A percentile compares a stretch with the other conserved stretches of the same genome.
These are phyloP conservation scores for Ceratocystis destructans DNA, from an alignment of 2,329 filamentous ascomycete species.

Conservation along the genomic window DNA sequence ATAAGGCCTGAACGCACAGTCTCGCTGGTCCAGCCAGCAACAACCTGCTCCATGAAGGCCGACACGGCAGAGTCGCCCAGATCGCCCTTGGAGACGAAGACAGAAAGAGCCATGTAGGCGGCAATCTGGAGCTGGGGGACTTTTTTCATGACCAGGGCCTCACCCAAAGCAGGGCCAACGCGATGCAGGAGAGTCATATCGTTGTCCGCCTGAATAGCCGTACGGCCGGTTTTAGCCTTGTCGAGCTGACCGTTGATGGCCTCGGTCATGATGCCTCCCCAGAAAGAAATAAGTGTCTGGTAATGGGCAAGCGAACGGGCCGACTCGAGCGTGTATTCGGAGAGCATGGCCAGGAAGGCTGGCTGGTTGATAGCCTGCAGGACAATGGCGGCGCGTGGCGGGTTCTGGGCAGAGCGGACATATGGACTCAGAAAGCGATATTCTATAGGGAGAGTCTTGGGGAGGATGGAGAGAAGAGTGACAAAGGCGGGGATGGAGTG, in stretches of 20 bases:
- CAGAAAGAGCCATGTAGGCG: slow-evolving; percentile 79
- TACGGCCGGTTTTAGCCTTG: slow-evolving; percentile 58
- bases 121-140: slow-evolving; percentile 69
- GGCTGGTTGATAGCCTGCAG: slow-evolving; percentile 69
- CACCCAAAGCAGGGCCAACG: slow-evolving; percentile 56
- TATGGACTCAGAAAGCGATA: slow-evolving; percentile 83
- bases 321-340: slow-evolving; percentile 62
- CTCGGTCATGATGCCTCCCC: slow-evolving; percentile 79
- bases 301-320: slow-evolving; percentile 61
- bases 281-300: slow-evolving; percentile 69
- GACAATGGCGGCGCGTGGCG: slow-evolving; percentile 68
- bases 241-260: slow-evolving; percentile 73
- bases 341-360: slow-evolving; percentile 61
- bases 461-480: slow-evolving; percentile 75
- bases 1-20: slow-evolving; percentile 61
- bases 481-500: slow-evolving; percentile 75
- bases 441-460: slow-evolving; percentile 55
- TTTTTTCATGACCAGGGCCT: slow-evolving; percentile 61
- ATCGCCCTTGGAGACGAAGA: slow-evolving; percentile 70
- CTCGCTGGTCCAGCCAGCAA: slow-evolving; percentile 59
- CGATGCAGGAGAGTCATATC: slow-evolving; percentile 62
- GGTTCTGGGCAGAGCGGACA: slow-evolving; percentile 58
- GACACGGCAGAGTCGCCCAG: slow-evolving; percentile 70
- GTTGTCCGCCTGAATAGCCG: slow-evolving; percentile 62
- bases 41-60: slow-evolving; percentile 79